Evolutionary conservation across 176 grass and related monocot genomes (phyloP).

Genomic region (Hordeum marinum): DNA sequence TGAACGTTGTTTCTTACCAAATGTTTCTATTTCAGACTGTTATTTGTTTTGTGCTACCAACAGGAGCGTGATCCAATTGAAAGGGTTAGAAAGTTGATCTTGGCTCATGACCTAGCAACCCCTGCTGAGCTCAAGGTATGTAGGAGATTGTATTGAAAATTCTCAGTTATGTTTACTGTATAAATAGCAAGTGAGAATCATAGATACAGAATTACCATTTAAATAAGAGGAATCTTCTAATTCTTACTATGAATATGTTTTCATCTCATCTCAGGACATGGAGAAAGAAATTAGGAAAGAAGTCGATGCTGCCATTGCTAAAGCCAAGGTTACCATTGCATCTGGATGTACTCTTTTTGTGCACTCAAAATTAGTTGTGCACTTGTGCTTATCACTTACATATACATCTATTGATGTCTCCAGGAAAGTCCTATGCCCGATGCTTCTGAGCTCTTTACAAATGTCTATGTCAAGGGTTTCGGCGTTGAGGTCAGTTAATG

Average conservation of each 20-base stretch:
- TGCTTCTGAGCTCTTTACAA: slow-evolving; percentile 77
- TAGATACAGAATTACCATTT: not conserved
- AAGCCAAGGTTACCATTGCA: slow-evolving; percentile 69
- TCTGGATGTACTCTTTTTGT: not conserved
- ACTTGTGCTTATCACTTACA: slow-evolving; percentile 17
- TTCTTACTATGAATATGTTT: slow-evolving; percentile 11
- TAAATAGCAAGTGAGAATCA: not conserved
- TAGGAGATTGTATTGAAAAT: slow-evolving; percentile 12
- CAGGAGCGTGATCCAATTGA: slow-evolving; percentile 96
- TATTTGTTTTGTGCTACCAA: slow-evolving; percentile 22
- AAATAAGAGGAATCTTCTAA: not conserved
- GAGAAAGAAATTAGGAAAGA: slow-evolving; percentile 95
- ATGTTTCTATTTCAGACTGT: not conserved
- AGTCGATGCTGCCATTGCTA: slow-evolving; percentile 78
- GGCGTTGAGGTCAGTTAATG: slow-evolving; percentile 60
- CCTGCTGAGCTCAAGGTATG: slow-evolving; percentile 90
- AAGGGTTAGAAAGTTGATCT: slow-evolving; percentile 87
- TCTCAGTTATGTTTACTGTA: not conserved
- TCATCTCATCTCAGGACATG: slow-evolving; percentile 48
- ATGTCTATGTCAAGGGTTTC: slow-evolving; percentile 81
- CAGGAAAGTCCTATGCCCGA: slow-evolving; percentile 93
- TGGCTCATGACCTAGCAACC: slow-evolving; percentile 69
- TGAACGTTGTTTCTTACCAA: not conserved
- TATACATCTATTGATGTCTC: slow-evolving; percentile 29
- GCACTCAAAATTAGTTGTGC: slow-evolving; percentile 10